Base-by-base conservation (phyloP, 1,284 basidiomycete species). In the Phlebopus sp. region DNA sequence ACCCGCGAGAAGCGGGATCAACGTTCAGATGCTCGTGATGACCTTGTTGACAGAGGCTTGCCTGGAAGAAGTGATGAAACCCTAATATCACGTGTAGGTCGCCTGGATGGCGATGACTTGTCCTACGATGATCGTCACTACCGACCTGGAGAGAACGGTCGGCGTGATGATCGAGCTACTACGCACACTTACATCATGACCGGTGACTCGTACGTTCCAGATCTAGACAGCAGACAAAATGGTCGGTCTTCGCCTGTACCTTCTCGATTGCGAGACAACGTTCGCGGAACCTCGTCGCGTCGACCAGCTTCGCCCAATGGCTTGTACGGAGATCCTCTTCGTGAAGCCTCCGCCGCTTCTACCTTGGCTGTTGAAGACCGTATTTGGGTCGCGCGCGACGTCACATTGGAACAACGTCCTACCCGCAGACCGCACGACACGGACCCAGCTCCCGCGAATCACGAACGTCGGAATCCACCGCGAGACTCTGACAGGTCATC, bases 111-210 rank as follows among this genome's bases (percentile, higher is more conserved):
- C 18, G 55, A 58, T 49, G 58, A 66, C 48, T 63, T 65, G 54
- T 60, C 63, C 38, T 82, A 77, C 48, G 68, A 75, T 38, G 84
- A 85, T 61, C 77, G 84, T 30, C 81, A 85, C 61, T 86, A 86
- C 60, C 75, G 82, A 44, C 80, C 82, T 25, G 69, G 59, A 35
- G 68, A 67, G 49, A 49, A 59, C n/a, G 42, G 48, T 51, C 60
- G 60, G 4, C 53, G 64, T 17, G 65, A 65, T 17, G 67, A 65
- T 42, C 60, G 60, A 40, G 51, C 56, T 11, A 29, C 47, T 49
- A 31, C 53, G 10, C 42, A 63, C 25, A 44, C 60, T 54, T 60
- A 65, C 43, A 53, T 47, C 49, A 60, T 59, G 43, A 57, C 53
- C 38, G 51, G 55, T 30, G 58, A 69, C 49, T 59, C 63, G 46